Conservation (phyloP, 495 filamentous ascomycete genomes). For the Viridothelium virens region DNA sequence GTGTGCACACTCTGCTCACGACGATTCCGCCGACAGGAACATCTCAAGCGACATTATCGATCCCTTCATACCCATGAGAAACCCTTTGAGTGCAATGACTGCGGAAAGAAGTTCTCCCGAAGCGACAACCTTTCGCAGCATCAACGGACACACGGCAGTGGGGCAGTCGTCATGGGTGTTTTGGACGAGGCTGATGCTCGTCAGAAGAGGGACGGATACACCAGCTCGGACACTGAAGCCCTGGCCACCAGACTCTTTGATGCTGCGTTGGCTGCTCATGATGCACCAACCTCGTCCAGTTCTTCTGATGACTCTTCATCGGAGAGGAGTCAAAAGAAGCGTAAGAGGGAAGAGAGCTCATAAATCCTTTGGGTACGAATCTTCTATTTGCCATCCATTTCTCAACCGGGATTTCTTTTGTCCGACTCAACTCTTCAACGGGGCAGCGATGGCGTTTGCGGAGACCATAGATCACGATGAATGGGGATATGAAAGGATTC, state of each 20-base stretch:
- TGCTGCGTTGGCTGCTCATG: slow-evolving; percentile 53
- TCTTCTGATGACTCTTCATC: slow-evolving; percentile 5
- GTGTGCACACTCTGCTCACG: slow-evolving; percentile 92
- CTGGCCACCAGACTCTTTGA: slow-evolving; percentile 71
- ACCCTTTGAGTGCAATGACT: slow-evolving; percentile 94
- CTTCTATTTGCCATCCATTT: slow-evolving; percentile 1
- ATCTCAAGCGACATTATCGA: slow-evolving; percentile 97
- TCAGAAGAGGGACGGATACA: slow-evolving; percentile 36
- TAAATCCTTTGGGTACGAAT: background rate
- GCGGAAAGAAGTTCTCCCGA: slow-evolving; percentile 98
- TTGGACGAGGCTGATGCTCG: slow-evolving; percentile 57
- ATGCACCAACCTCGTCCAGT: background rate
- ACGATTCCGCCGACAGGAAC: slow-evolving; percentile 96
- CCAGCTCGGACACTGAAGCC: slow-evolving; percentile 53
- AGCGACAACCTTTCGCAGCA: slow-evolving; percentile 97
- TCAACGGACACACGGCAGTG: slow-evolving; percentile 83
- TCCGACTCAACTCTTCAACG: background rate
- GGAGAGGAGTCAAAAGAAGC: background rate
- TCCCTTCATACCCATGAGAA: slow-evolving; percentile 98
- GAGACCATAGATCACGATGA: slow-evolving; percentile 7
- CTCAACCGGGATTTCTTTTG: slow-evolving; percentile 6
- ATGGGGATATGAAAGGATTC: background rate
- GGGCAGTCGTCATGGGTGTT: slow-evolving; percentile 82
- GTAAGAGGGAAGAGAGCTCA: slow-evolving; percentile 6
- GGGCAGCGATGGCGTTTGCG: slow-evolving; percentile 9